A percentile compares a stretch with the other conserved stretches of the same genome.
These are phyloP conservation scores for Spathaspora boniae DNA, from an alignment of 805 yeast species.

Conservation along the genomic window DNA sequence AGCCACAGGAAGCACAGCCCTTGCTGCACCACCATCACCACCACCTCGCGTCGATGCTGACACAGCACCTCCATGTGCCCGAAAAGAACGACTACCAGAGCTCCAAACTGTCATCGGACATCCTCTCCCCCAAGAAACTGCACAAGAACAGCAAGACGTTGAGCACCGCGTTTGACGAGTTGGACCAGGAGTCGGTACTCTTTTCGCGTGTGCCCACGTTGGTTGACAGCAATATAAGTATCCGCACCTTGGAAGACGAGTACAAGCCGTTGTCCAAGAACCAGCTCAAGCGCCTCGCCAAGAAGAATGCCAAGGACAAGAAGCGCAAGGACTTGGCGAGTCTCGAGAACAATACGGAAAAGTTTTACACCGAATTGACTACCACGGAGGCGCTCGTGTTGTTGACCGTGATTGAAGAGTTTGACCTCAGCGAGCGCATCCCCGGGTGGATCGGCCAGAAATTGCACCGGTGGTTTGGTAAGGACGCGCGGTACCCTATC, in stretches of 20 bases:
- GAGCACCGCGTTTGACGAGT: slow-evolving; percentile 10
- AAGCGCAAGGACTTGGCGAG: slow-evolving; percentile 10
- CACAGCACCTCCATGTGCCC: neutral
- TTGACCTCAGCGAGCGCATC: slow-evolving; percentile 34
- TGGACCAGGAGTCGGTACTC: slow-evolving; percentile 10
- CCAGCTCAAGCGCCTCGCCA: slow-evolving; percentile 14
- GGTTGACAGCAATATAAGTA: neutral
- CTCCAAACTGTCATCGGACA: neutral
- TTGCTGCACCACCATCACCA: too few species aligned
- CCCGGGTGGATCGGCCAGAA: slow-evolving; percentile 21
- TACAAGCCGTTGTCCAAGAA: slow-evolving; percentile 17
- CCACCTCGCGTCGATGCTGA: neutral
- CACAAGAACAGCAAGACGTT: slow-evolving; percentile 1
- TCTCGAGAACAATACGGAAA: slow-evolving; percentile 12
- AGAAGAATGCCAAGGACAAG: slow-evolving; percentile 11
- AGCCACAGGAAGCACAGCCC: slow-evolving; percentile 2
- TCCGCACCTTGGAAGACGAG: slow-evolving; percentile 9
- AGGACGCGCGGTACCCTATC: slow-evolving; percentile 24
- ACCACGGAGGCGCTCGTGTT: slow-evolving; percentile 40
- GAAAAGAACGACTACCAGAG: neutral
- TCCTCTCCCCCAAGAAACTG: neutral
- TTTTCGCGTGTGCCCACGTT: slow-evolving; percentile 5
- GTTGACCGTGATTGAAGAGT: slow-evolving; percentile 32
- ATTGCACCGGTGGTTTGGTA: slow-evolving; percentile 23
- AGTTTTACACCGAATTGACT: slow-evolving; percentile 30